These are phyloP conservation scores for Triglochin maritima DNA, from an alignment of 106 monocot species.

Conservation along the genomic window DNA sequence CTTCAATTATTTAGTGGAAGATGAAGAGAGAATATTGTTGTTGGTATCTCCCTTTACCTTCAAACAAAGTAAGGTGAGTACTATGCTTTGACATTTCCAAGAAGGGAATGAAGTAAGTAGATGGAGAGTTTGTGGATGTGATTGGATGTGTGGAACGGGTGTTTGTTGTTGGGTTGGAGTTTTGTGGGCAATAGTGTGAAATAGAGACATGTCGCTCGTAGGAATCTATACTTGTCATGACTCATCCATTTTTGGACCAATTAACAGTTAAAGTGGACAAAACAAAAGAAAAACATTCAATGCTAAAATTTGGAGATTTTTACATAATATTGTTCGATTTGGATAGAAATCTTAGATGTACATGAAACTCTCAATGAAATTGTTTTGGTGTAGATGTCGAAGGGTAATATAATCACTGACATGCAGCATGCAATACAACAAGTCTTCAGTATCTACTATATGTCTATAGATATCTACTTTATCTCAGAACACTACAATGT, in stretches of 20 bases:
- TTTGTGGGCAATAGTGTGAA: neutral
- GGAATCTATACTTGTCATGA: neutral
- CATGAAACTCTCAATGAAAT: neutral
- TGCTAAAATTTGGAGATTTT: neutral
- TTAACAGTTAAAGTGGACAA: neutral
- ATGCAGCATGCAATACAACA: conserved; percentile 4
- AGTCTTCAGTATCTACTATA: neutral
- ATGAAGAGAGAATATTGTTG: neutral
- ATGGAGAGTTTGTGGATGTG: neutral
- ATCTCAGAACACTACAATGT: neutral
- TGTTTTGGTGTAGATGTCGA: neutral
- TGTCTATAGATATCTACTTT: neutral
- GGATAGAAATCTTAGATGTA: neutral
- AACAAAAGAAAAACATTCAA: neutral
- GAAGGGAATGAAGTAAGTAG: no score
- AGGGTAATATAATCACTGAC: conserved; percentile 8
- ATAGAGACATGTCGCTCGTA: neutral
- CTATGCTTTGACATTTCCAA: neutral
- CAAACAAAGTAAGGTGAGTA: neutral
- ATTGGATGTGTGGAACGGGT: neutral
- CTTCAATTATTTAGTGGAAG: neutral
- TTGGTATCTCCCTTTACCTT: neutral
- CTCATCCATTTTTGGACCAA: neutral
- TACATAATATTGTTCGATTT: neutral
- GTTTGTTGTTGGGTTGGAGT: neutral